These are phyloP conservation scores for Dendryphion nanum DNA, from an alignment of 2,329 filamentous ascomycete species.

Conservation along the genomic window DNA sequence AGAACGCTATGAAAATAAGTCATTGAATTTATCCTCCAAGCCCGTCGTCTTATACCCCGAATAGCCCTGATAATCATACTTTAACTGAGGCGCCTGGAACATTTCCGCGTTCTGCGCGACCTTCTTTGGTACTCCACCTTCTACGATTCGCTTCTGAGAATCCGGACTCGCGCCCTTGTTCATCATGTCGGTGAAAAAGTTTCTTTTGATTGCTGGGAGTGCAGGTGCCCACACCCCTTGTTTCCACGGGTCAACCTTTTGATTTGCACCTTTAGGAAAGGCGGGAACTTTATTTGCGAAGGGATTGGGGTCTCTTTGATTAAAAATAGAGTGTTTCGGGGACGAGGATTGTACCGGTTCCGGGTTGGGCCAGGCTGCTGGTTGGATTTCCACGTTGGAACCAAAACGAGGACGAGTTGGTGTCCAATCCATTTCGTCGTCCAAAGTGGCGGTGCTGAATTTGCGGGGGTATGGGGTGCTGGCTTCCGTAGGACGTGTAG, in stretches of 20 bases:
- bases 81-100: slow-evolving; percentile 31
- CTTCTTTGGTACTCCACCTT: slow-evolving; percentile 23
- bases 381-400: slow-evolving; percentile 31
- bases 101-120: slow-evolving; percentile 28
- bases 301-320: slow-evolving; percentile 45
- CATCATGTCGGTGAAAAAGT: slow-evolving; percentile 50
- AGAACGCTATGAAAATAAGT: slow-evolving; percentile 18
- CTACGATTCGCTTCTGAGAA: slow-evolving; percentile 15
- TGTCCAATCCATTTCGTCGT: slow-evolving; percentile 72
- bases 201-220: slow-evolving; percentile 51
- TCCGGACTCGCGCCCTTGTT: slow-evolving; percentile 9
- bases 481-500: slow-evolving; percentile 5
- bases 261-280: slow-evolving; percentile 65
- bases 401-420: slow-evolving; percentile 49
- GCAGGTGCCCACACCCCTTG: slow-evolving; percentile 44
- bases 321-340: slow-evolving; percentile 26
- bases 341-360: slow-evolving; percentile 10
- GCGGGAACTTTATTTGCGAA: slow-evolving; percentile 72
- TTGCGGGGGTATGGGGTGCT: slow-evolving; percentile 14
- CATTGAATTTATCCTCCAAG: slow-evolving; percentile 31
- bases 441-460: slow-evolving; percentile 4
- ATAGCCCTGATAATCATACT: slow-evolving; percentile 28
- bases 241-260: slow-evolving; percentile 56
- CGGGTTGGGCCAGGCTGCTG: slow-evolving; percentile 9
- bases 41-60: slow-evolving; percentile 30